These are phyloP conservation scores for Phytopythium boreale DNA, from an alignment of 352 stramenopile species.

Conservation along the genomic window DNA sequence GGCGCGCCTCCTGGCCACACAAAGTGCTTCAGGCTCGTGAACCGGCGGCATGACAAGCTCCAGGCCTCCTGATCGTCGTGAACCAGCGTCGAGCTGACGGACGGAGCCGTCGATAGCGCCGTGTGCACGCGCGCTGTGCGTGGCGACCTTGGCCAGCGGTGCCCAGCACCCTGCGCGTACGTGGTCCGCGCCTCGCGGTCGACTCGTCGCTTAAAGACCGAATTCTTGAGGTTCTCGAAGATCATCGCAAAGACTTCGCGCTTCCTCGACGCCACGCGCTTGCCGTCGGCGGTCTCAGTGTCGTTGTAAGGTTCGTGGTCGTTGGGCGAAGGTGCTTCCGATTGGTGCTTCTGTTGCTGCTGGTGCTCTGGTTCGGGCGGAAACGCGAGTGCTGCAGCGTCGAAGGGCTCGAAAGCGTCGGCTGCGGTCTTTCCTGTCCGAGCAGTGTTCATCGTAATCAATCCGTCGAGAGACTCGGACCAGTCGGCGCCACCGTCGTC, in stretches of 20 bases:
- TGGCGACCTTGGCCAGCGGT: not conserved
- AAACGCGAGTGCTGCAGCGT: not conserved
- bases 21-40: slow-evolving; percentile 45
- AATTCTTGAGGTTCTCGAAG: slow-evolving; percentile 12
- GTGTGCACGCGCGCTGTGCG: not conserved
- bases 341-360: not conserved
- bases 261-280: not conserved
- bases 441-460: slow-evolving; percentile 4
- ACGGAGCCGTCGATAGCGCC: not conserved
- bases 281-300: not conserved
- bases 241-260: slow-evolving; percentile 7
- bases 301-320: not conserved
- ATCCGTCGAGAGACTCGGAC: not conserved
- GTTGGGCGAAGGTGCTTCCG: not conserved
- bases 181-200: not conserved
- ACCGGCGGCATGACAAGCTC: slow-evolving; percentile 28
- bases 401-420: not conserved
- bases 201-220: slow-evolving; percentile 8
- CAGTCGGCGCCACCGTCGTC: not conserved
- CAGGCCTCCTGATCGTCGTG: slow-evolving; percentile 5
- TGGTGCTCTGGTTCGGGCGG: not conserved
- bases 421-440: not conserved
- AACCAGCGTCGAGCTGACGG: not conserved
- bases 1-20: slow-evolving; percentile 31
- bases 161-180: not conserved